Conservation (phyloP, 208 protist species). For the Angomonas deanei region DNA sequence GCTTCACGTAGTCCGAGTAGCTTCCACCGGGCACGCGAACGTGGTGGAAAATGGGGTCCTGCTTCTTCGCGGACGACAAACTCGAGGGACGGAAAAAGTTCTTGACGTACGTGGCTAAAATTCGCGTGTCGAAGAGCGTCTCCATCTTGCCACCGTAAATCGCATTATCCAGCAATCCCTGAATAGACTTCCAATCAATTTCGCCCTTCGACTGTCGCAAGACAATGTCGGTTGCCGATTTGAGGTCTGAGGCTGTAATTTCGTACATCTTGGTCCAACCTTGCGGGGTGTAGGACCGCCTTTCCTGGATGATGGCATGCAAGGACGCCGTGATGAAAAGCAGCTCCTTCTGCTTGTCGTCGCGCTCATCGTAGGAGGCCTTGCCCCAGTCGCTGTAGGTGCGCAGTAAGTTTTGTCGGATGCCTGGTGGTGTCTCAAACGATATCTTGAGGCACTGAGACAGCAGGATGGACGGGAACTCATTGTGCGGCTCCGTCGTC, state of each 20-base stretch:
- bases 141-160: slow-evolving; percentile 97
- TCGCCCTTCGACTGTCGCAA: slow-evolving; percentile 48
- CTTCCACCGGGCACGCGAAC: slow-evolving; percentile 60
- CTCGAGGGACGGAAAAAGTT: slow-evolving; percentile 81
- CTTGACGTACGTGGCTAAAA: slow-evolving; percentile 90
- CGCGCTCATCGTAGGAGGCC: slow-evolving; percentile 50
- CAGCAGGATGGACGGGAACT: slow-evolving; percentile 94
- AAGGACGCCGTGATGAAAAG: slow-evolving; percentile 94
- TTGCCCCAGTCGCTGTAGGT: slow-evolving; percentile 89
- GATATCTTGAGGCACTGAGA: slow-evolving; percentile 93
- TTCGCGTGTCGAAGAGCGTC: slow-evolving; percentile 89
- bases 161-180: slow-evolving; percentile 91
- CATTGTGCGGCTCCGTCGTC: slow-evolving; percentile 93
- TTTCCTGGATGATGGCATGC: slow-evolving; percentile 96
- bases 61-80: slow-evolving; percentile 49
- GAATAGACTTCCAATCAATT: slow-evolving; percentile 89
- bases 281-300: slow-evolving; percentile 96
- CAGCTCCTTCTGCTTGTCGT: slow-evolving; percentile 74
- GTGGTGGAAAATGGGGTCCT: slow-evolving; percentile 46
- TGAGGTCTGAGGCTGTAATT: slow-evolving; percentile 93
- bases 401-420: slow-evolving; percentile 93
- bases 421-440: slow-evolving; percentile 94
- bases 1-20: slow-evolving; percentile 64
- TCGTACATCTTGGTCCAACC: slow-evolving; percentile 98
- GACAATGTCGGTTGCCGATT: slow-evolving; percentile 90